Base-by-base conservation (phyloP, 1,284 basidiomycete species). In the Cutaneotrichosporon curvatum region DNA sequence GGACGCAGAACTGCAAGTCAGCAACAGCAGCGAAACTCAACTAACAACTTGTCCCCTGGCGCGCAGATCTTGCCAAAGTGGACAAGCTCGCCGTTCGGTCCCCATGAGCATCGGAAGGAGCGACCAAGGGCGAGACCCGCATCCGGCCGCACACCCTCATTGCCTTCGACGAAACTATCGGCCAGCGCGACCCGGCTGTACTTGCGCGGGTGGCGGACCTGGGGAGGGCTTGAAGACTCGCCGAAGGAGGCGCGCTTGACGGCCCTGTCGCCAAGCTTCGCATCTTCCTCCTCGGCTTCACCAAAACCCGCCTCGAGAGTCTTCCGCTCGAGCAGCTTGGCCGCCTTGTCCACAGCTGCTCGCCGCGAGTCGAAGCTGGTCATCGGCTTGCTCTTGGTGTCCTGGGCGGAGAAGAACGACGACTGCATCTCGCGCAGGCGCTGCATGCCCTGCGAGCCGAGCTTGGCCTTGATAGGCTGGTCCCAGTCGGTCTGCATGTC, bases 381-480 rank as follows among this genome's bases (percentile, higher is more conserved):
- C 19, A 39, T 3, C 11, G 40, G 38, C 31, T 35, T 45, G 10
- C 18, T 4, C 37, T 34, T 47, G 37, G 37, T 20, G 25, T 53
- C 51, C 35, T 48, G 75, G 7, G 9, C 32, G 6, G 32, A 34
- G 51, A 94, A 95, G 47, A 92, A 74, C 20, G 85, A 84, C 0
- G 84, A 80, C 63, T 94, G 90, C 90, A 94, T 94, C 47, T 90
- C 85, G 59, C 87, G 84, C 74, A 92, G 79, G 67, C 83, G 85
- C 65, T 84, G 83, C 36, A 83, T 76, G 11, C 65, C 65, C 63
- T 91, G 85, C 12, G 87, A 73, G 5, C 84, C 84, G 30, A 85
- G 68, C 43, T 58, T 59, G 22, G 22, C 20, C 45, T 65, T 57
- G 38, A 63, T 45, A 16, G 57, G 59, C 32, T 51, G 37, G 30